phyloP scores from a whole-genome alignment of 805 yeast species.

The Candida pseudofarinosa region DNA sequence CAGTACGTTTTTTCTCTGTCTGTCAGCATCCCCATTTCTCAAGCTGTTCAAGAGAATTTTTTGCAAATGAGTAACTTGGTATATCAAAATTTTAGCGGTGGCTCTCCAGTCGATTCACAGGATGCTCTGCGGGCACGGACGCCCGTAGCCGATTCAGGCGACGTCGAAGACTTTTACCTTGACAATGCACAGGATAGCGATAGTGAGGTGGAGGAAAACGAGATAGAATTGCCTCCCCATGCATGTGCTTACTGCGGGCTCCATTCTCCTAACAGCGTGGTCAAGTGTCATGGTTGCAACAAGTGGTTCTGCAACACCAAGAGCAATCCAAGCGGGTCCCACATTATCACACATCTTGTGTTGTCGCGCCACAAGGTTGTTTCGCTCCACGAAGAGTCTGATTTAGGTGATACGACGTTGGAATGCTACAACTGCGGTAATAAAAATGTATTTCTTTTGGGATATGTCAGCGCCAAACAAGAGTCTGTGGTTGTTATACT shows the following conservation, averaged over 20 bases:
- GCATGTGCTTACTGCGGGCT: slow-evolving; percentile 73
- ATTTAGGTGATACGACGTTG: slow-evolving; percentile 78
- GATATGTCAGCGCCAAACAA: slow-evolving; percentile 82
- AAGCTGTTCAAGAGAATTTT: not conserved
- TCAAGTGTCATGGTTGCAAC: slow-evolving; percentile 70
- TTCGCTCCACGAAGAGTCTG: slow-evolving; percentile 72
- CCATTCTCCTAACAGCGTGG: slow-evolving; percentile 58
- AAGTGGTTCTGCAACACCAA: slow-evolving; percentile 90
- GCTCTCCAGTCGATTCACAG: not conserved
- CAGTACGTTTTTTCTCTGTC: not conserved
- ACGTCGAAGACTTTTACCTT: not conserved
- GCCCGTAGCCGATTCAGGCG: not conserved
- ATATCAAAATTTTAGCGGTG: slow-evolving; percentile 15
- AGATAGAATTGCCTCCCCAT: slow-evolving; percentile 13
- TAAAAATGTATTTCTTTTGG: slow-evolving; percentile 73
- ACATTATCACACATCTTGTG: slow-evolving; percentile 81
- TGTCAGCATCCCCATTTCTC: not conserved
- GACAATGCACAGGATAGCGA: not conserved
- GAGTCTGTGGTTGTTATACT: slow-evolving; percentile 83
- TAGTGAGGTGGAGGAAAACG: not conserved
- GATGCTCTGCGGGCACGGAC: not conserved
- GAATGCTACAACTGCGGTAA: slow-evolving; percentile 92
- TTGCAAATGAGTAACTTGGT: slow-evolving; percentile 19
- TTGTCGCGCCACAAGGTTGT: slow-evolving; percentile 73
- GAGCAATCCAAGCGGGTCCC: slow-evolving; percentile 57